Conservation (phyloP, 108 stramenopile species). For the Nitzschia inconspicua region DNA sequence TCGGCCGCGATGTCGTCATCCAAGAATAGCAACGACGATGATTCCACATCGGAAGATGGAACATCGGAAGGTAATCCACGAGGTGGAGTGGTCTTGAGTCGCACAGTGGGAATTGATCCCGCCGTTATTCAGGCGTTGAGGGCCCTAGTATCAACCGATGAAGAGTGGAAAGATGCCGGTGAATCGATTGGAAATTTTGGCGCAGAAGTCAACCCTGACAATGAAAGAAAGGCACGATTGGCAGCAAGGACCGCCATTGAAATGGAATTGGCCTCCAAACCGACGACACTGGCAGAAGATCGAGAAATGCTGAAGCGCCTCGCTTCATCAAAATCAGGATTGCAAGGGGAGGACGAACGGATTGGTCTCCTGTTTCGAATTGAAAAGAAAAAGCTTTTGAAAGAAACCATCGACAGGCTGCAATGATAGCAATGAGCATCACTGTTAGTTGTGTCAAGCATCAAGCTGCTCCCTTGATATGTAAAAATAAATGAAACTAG, state of each 20-base stretch:
- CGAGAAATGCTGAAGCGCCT: constrained; percentile 46
- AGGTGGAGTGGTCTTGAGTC: constrained; percentile 76
- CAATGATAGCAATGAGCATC: too few relatives aligned
- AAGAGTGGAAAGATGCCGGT: constrained; percentile 71
- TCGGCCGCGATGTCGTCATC: not conserved
- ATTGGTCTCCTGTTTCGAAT: constrained; percentile 68
- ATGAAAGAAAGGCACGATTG: constrained; percentile 57
- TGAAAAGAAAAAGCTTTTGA: constrained; percentile 80
- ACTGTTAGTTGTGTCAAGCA: too few relatives aligned
- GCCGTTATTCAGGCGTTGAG: constrained; percentile 80
- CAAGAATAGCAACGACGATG: not conserved
- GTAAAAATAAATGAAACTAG: too few relatives aligned
- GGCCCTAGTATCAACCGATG: constrained; percentile 68
- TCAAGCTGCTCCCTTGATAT: too few relatives aligned
- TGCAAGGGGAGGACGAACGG: constrained; percentile 46
- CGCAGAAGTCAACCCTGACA: constrained; percentile 48
- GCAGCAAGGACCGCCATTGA: constrained; percentile 71
- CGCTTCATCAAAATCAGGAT: constrained; percentile 6
- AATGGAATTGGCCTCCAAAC: constrained; percentile 63
- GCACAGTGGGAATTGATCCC: constrained; percentile 73
- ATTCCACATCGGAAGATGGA: constrained; percentile 14
- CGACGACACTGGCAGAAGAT: constrained; percentile 78
- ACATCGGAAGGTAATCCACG: constrained; percentile 52
- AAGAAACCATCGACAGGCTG: constrained; percentile 55
- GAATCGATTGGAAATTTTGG: constrained; percentile 83